A percentile compares a stretch with the other conserved stretches of the same genome.
Conservation (phyloP, 2,329 filamentous ascomycete species). For the Tolypocladium sp. region DNA sequence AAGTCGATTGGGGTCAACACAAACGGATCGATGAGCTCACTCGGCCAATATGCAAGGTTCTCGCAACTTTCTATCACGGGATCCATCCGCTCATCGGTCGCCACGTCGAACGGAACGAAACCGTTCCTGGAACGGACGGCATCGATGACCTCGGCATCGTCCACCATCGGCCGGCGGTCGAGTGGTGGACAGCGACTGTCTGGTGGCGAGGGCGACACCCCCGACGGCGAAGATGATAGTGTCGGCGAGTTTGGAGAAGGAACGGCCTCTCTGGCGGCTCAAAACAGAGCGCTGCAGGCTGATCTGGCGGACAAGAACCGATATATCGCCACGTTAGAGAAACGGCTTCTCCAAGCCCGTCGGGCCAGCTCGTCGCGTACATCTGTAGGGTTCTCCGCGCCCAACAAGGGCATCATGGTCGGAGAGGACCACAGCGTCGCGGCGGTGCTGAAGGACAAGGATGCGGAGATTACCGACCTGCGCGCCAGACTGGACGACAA, state of each 20-base stretch:
- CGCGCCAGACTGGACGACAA: slow-evolving; percentile 86
- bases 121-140: slow-evolving; percentile 53
- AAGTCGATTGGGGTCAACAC: slow-evolving; percentile 91
- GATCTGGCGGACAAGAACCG: slow-evolving; percentile 95
- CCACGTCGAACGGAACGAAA: slow-evolving; percentile 45
- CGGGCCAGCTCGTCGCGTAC: slow-evolving; percentile 83
- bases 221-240: slow-evolving; percentile 56
- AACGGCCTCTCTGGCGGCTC: slow-evolving; percentile 69
- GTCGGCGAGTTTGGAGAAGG: slow-evolving; percentile 81
- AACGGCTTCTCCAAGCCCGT: slow-evolving; percentile 80
- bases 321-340: slow-evolving; percentile 90
- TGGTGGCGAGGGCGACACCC: slow-evolving; percentile 30
- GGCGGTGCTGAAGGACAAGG: slow-evolving; percentile 72
- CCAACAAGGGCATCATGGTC: slow-evolving; percentile 56
- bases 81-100: slow-evolving; percentile 61
- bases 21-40: slow-evolving; percentile 60
- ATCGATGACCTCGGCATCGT: slow-evolving; percentile 57
- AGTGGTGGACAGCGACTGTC: slow-evolving; percentile 33
- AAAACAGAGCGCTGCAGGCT: slow-evolving; percentile 86
- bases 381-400: slow-evolving; percentile 59
- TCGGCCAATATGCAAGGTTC: slow-evolving; percentile 53
- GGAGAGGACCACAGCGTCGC: slow-evolving; percentile 71
- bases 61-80: slow-evolving; percentile 47
- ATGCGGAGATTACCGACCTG: slow-evolving; percentile 87
- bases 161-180: slow-evolving; percentile 48